phyloP scores from a whole-genome alignment of 176 grass and related monocot genomes.

The Aegilops umbellulata region DNA sequence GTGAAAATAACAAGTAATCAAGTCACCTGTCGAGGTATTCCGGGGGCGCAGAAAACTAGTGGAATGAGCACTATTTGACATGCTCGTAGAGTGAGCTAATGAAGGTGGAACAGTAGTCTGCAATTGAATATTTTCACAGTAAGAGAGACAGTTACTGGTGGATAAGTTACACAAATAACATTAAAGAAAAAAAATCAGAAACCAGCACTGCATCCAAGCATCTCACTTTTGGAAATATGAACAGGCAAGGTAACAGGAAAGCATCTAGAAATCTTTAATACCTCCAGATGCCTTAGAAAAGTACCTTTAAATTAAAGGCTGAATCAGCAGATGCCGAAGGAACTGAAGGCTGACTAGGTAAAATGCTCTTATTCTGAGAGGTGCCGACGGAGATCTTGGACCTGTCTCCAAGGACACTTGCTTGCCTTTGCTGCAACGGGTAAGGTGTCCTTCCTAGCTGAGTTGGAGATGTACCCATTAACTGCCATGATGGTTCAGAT shows the following conservation, averaged over 20 bases:
- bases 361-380: conserved; percentile 42
- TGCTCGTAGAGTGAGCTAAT: conserved; percentile 45
- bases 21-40: conserved; percentile 56
- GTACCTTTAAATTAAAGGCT: conserved; percentile 51
- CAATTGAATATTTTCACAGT: background rate
- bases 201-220: background rate
- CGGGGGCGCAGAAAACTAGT: conserved; percentile 47
- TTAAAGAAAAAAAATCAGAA: background rate
- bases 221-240: conserved; percentile 1
- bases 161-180: conserved; percentile 9
- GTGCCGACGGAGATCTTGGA: conserved; percentile 28
- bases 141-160: conserved; percentile 4
- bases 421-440: conserved; percentile 58
- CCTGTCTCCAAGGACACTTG: conserved; percentile 62
- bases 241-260: conserved; percentile 13
- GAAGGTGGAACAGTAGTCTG: conserved; percentile 39
- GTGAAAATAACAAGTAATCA: conserved; percentile 12
- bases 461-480: conserved; percentile 45
- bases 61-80: conserved; percentile 39
- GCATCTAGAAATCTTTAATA: conserved; percentile 23
- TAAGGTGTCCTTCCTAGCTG: conserved; percentile 58
- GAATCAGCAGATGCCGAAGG: conserved; percentile 46
- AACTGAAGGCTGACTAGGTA: conserved; percentile 46
- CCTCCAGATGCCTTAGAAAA: background rate
- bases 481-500: conserved; percentile 70